A percentile compares a stretch with the other conserved stretches of the same genome.
Evolutionary conservation across 192 early-diverging fungal species (phyloP).

Genomic region (Coemansia sp.): DNA sequence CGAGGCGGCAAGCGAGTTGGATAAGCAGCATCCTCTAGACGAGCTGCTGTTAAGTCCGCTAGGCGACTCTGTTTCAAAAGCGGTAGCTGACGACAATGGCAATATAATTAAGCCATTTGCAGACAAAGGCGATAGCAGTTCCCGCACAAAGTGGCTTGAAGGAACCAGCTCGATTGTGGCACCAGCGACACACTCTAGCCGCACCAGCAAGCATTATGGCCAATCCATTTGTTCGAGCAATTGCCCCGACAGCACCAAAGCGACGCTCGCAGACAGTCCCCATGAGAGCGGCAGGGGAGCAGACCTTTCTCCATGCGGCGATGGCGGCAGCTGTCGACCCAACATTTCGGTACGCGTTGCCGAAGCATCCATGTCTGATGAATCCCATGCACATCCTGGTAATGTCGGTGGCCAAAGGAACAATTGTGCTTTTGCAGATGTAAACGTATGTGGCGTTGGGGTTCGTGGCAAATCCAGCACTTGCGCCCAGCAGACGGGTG

Average conservation of each 20-base stretch:
- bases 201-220: slow-evolving; percentile 3
- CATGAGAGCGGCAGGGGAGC: too few relatives aligned
- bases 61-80: not conserved
- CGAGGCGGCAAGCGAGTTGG: not conserved
- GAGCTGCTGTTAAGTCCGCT: slow-evolving; percentile 4
- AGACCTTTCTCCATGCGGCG: not conserved
- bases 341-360: slow-evolving; percentile 14
- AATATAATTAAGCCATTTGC: slow-evolving; percentile 4
- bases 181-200: not conserved
- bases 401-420: not conserved
- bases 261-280: too few relatives aligned
- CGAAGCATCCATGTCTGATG: not conserved
- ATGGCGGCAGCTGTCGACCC: slow-evolving; percentile 9
- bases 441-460: not conserved
- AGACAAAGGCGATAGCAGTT: not conserved
- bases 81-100: not conserved
- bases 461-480: not conserved
- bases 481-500: not conserved
- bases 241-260: not conserved
- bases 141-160: slow-evolving; percentile 13
- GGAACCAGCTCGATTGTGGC: slow-evolving; percentile 1
- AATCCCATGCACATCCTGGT: too few relatives aligned
- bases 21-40: not conserved
- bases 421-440: not conserved
- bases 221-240: not conserved